Base-by-base conservation (phyloP, 257 asterid species). In the Ballota nigra region DNA sequence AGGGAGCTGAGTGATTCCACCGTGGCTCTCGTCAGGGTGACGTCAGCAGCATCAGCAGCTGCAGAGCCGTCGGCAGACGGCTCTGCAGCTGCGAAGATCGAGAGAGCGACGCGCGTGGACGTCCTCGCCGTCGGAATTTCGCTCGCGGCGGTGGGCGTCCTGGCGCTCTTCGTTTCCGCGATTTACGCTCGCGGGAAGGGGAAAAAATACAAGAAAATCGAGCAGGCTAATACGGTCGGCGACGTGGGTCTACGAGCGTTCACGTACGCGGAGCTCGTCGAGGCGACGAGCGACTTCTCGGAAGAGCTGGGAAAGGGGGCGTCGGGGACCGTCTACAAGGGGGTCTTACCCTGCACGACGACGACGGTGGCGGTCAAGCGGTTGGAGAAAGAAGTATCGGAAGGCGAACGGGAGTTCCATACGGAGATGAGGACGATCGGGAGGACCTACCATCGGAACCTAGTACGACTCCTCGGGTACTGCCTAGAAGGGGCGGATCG, bases 221-320 rank as follows among this genome's bases (percentile, higher is more conserved):
- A 19, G 5, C 74, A 38, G 60, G 76, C 62, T 20, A 76, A 70
- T 5, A 23, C 68, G 4, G 56, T 60, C 6, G 81, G 77, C 24
- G 79, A 79, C 26, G 80, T 83, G 15, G 77, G 73, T 28, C 66
- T 81, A 0, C 80, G 57, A 62, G 79, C 68, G 19, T 83, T 83
- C 61, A 72, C 83, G 20, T 81, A 71, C 47, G 51, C 70, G 7
- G 73, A 81, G 53, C 74, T 85, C 3, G 65, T 23, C 16, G 55
- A 16, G 53, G 86, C 86, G 20, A 86, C 88, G 3, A 65, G 69
- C 31, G 83, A 70, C 2, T 88, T 88, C 78, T 12, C 23, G 8
- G 83, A 86, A 59, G 87, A 74, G 53, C 70, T 86, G 0, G 92
- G 95, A 0, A 78, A 71, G 58, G 90, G 90, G 18, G 77, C 83